These are phyloP conservation scores for Dendrocalamus sinicus DNA, from an alignment of 176 grass and related monocot species.

Conservation along the genomic window DNA sequence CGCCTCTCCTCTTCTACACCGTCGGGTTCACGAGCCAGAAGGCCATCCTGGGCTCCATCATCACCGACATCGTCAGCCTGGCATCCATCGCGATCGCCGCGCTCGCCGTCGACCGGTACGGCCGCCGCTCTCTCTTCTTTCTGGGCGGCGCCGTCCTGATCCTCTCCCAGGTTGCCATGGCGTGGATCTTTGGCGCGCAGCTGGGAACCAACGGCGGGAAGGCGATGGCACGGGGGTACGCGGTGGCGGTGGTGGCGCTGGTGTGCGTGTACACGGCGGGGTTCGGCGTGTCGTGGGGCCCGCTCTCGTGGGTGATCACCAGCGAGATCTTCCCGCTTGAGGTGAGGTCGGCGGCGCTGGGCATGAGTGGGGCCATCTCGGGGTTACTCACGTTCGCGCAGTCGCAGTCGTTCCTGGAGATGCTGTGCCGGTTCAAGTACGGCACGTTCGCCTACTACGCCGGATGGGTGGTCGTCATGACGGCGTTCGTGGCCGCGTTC, in stretches of 20 bases:
- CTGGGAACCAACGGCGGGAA: conserved; percentile 42
- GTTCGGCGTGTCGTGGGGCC: conserved; percentile 78
- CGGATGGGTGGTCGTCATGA: conserved; percentile 71
- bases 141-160: conserved; percentile 52
- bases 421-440: conserved; percentile 78
- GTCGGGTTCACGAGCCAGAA: conserved; percentile 63
- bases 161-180: conserved; percentile 50
- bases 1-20: conserved; percentile 66
- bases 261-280: conserved; percentile 67
- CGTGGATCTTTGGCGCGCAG: conserved; percentile 67
- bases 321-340: conserved; percentile 88
- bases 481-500: conserved; percentile 60
- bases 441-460: conserved; percentile 72
- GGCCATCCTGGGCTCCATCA: conserved; percentile 62
- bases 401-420: conserved; percentile 76
- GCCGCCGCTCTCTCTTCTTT: conserved; percentile 59
- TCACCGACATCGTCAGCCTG: conserved; percentile 57
- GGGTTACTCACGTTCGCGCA: conserved; percentile 66
- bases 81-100: conserved; percentile 43
- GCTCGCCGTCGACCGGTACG: conserved; percentile 43
- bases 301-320: conserved; percentile 68
- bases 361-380: conserved; percentile 64
- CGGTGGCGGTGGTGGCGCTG: conserved; percentile 60
- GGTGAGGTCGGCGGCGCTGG: conserved; percentile 73
- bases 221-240: conserved; percentile 52